Percentiles rank a stretch among this genome's conserved stretches.
phyloP scores from a whole-genome alignment of 768 basidiomycete species.

The Mycena belliarum region DNA sequence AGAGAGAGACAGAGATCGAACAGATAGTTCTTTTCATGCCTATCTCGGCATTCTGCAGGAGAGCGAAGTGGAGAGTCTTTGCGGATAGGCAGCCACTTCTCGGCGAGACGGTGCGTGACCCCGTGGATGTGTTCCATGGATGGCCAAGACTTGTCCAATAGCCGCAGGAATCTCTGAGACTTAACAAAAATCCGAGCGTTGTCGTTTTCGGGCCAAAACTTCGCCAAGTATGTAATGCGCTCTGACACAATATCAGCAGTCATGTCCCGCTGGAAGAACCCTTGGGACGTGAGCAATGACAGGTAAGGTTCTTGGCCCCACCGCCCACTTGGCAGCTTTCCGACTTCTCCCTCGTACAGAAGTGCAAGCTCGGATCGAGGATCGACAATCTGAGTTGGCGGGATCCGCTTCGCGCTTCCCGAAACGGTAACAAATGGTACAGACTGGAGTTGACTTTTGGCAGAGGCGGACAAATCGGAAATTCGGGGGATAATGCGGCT shows the following conservation, averaged over 20 bases:
- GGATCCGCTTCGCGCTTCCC: background rate
- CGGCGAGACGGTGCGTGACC: background rate
- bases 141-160: constrained; percentile 12
- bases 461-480: constrained; percentile 1
- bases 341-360: constrained; percentile 17
- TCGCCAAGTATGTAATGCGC: constrained; percentile 10
- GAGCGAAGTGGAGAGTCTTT: background rate
- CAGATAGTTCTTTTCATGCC: background rate
- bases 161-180: constrained; percentile 6
- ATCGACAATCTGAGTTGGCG: constrained; percentile 20
- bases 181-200: constrained; percentile 6
- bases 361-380: constrained; percentile 19
- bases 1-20: constrained; percentile 16
- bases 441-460: constrained; percentile 8
- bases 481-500: constrained; percentile 17
- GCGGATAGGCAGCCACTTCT: constrained; percentile 14
- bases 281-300: background rate
- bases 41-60: constrained; percentile 10
- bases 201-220: background rate
- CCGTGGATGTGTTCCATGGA: background rate
- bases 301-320: constrained; percentile 6
- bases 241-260: constrained; percentile 11
- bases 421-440: constrained; percentile 14
- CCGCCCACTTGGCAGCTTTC: constrained; percentile 13
- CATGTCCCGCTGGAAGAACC: constrained; percentile 1